These are phyloP conservation scores for Yamadazyma endophytica DNA, from an alignment of 805 yeast species.

Conservation along the genomic window DNA sequence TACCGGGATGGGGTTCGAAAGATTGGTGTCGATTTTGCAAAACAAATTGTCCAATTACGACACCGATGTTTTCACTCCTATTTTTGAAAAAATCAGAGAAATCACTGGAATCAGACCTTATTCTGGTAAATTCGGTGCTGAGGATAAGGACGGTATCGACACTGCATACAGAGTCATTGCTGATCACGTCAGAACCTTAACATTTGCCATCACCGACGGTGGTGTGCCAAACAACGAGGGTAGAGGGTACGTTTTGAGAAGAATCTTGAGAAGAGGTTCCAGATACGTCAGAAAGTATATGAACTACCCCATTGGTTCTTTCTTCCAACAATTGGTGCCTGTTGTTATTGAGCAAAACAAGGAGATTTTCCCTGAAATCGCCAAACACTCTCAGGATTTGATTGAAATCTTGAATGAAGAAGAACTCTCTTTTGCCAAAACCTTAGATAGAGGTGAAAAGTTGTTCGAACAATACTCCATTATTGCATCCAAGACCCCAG, in stretches of 20 bases:
- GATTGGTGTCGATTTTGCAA: conserved; percentile 92
- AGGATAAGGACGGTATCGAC: conserved; percentile 91
- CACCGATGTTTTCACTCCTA: conserved; percentile 92
- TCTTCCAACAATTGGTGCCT: conserved; percentile 89
- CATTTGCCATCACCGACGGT: conserved; percentile 96
- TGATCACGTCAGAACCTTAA: conserved; percentile 95
- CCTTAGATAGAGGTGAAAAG: conserved; percentile 96
- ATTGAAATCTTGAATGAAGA: conserved; percentile 94
- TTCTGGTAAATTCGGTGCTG: conserved; percentile 88
- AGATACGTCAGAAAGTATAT: conserved; percentile 95
- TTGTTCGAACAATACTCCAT: conserved; percentile 90
- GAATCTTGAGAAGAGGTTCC: conserved; percentile 96
- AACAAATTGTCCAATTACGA: conserved; percentile 91
- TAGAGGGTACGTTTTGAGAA: conserved; percentile 95
- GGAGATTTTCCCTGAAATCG: conserved; percentile 89
- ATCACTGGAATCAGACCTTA: conserved; percentile 91
- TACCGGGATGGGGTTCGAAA: conserved; percentile 98
- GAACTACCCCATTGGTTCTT: conserved; percentile 91
- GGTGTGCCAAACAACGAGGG: conserved; percentile 99
- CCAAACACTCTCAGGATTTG: conserved; percentile 64
- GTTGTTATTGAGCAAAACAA: conserved; percentile 84
- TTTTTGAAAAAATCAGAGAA: conserved; percentile 82
- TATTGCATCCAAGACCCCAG: conserved; percentile 70
- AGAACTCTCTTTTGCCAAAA: conserved; percentile 90
- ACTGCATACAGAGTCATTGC: conserved; percentile 98